These are phyloP conservation scores for Spatholobus suberectus DNA, from an alignment of 306 rosid species.

Conservation along the genomic window DNA sequence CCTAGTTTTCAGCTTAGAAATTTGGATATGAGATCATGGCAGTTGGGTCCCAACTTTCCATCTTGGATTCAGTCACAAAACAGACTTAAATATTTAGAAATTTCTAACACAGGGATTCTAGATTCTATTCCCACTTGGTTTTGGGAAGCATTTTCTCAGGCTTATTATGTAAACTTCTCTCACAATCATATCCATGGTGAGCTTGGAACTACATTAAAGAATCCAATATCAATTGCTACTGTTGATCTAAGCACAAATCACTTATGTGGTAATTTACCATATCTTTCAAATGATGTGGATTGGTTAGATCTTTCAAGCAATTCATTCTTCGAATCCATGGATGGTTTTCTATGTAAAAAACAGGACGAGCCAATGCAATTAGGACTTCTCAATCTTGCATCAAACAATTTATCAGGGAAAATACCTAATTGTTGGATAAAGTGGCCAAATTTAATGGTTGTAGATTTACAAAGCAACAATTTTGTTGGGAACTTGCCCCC, in stretches of 20 bases:
- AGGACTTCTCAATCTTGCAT: background rate
- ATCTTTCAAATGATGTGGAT: background rate
- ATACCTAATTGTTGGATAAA: background rate
- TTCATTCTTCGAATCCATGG: background rate
- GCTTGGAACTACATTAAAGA: background rate
- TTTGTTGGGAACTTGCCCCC: background rate
- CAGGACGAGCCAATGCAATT: background rate
- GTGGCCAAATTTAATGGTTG: background rate
- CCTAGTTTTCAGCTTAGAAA: background rate
- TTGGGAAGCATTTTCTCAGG: background rate
- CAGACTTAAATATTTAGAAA: background rate
- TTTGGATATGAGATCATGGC: background rate
- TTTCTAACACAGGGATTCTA: slow-evolving; percentile 13
- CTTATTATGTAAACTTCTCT: background rate
- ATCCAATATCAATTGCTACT: background rate
- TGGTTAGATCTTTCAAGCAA: background rate
- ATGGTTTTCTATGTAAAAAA: background rate
- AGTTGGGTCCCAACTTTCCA: slow-evolving; percentile 29
- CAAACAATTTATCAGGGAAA: background rate
- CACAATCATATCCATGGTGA: background rate
- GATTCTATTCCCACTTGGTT: slow-evolving; percentile 28
- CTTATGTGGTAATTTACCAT: background rate
- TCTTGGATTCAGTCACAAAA: slow-evolving; percentile 36
- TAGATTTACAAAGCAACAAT: background rate
- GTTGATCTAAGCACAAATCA: background rate